These are phyloP conservation scores for Pseudonectria foliicola DNA, from an alignment of 2,329 filamentous ascomycete genomes.

Conservation along the genomic window DNA sequence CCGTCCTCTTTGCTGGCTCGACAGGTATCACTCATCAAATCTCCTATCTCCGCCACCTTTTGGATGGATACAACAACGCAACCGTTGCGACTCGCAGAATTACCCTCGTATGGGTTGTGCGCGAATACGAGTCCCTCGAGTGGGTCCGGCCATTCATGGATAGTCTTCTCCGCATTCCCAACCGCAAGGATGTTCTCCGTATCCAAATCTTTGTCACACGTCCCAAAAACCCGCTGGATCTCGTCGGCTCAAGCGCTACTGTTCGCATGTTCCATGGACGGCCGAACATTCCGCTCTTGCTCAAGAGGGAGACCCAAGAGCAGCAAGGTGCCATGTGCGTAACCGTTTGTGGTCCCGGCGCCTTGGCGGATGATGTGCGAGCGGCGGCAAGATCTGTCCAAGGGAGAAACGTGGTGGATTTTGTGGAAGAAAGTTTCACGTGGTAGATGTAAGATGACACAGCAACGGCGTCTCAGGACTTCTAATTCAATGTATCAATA, in stretches of 20 bases:
- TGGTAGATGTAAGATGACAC: conserved; percentile 35
- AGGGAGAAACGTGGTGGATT: conserved; percentile 60
- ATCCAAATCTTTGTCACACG: conserved; percentile 88
- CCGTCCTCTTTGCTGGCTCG: conserved; percentile 83
- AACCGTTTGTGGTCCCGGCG: conserved; percentile 69
- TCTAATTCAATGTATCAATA: no score
- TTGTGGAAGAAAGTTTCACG: conserved; percentile 71
- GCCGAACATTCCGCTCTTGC: conserved; percentile 72
- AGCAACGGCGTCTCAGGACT: no score
- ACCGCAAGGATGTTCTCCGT: conserved; percentile 72
- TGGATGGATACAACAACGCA: conserved; percentile 60
- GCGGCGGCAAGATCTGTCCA: conserved; percentile 58
- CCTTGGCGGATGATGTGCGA: conserved; percentile 68
- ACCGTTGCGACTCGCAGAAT: conserved; percentile 75
- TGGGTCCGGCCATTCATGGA: conserved; percentile 89
- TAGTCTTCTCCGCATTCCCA: conserved; percentile 66
- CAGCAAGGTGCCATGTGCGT: conserved; percentile 87
- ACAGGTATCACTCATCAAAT: conserved; percentile 95
- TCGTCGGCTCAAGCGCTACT: conserved; percentile 66
- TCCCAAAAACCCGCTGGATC: conserved; percentile 75
- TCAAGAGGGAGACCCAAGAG: conserved; percentile 73
- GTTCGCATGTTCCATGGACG: conserved; percentile 91
- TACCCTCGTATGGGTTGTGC: conserved; percentile 86
- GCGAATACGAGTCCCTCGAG: conserved; percentile 80
- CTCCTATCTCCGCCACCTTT: conserved; percentile 73